Conservation (phyloP, 2,329 filamentous ascomycete species). For the Talaromyces amestolkiae region DNA sequence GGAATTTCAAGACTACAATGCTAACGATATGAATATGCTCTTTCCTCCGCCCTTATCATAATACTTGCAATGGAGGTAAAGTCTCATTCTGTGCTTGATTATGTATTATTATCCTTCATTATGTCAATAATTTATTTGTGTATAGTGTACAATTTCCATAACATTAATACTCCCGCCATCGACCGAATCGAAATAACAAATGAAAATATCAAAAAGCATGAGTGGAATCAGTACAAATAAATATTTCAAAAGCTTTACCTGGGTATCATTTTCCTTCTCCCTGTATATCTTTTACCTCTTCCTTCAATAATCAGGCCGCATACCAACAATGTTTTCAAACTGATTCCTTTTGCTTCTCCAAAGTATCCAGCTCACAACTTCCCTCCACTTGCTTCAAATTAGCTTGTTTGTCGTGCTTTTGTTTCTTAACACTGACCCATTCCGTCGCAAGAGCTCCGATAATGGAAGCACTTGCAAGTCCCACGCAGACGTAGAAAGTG, state of each 20-base stretch:
- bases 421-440: slow-evolving; percentile 17
- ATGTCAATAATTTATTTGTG: neutral
- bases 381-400: slow-evolving; percentile 10
- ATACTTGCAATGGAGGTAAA: neutral
- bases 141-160: neutral
- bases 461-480: slow-evolving; percentile 14
- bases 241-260: neutral
- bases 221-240: neutral
- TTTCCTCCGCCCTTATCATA: neutral
- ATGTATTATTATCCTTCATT: neutral
- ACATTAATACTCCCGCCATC: neutral
- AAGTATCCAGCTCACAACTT: neutral
- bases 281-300: neutral
- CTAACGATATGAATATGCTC: slow-evolving; percentile 9
- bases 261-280: neutral
- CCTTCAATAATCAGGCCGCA: neutral
- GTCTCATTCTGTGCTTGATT: neutral
- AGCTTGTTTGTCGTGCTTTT: slow-evolving; percentile 22
- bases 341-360: neutral
- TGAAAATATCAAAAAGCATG: neutral
- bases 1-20: slow-evolving; percentile 24
- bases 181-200: neutral
- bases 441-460: slow-evolving; percentile 16
- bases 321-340: neutral
- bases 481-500: slow-evolving; percentile 15